Evolutionary conservation across 768 basidiomycete genomes (phyloP).

Genomic region (Coprinellus micaceus): DNA sequence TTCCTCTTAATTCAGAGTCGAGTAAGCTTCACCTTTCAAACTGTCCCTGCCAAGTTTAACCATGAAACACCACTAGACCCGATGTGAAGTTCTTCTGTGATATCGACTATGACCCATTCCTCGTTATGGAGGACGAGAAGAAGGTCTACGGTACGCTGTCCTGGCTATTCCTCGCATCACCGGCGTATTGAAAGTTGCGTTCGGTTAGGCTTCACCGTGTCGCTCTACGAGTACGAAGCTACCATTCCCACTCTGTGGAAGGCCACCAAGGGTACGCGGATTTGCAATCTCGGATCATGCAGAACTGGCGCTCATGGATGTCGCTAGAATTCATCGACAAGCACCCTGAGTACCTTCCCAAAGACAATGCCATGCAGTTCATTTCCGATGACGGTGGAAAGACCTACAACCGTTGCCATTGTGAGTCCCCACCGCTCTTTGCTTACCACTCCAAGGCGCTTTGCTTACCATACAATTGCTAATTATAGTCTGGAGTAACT

Average conservation of each 20-base stretch:
- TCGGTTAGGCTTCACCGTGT: conserved; percentile 70
- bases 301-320: conserved; percentile 27
- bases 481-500: conserved; percentile 93
- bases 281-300: conserved; percentile 26
- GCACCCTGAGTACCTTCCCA: conserved; percentile 57
- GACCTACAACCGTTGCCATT: conserved; percentile 69
- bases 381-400: conserved; percentile 64
- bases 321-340: conserved; percentile 59
- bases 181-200: not conserved
- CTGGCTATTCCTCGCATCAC: conserved; percentile 40
- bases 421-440: no score
- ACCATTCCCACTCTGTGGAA: conserved; percentile 84
- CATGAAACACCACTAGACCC: conserved; percentile 49
- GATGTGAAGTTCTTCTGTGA: conserved; percentile 76
- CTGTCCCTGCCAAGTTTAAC: not conserved
- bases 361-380: conserved; percentile 69
- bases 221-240: conserved; percentile 70
- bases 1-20: conserved; percentile 66
- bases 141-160: conserved; percentile 39
- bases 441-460: conserved; percentile 77
- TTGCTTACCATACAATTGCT: conserved; percentile 79
- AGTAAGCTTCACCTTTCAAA: conserved; percentile 22
- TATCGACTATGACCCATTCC: conserved; percentile 73
- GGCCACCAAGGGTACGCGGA: conserved; percentile 62
- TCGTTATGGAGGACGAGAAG: conserved; percentile 67